A percentile compares a stretch with the other conserved stretches of the same genome.
phyloP scores from a whole-genome alignment of 345 rosid species.

The Hibiscus syriacus region DNA sequence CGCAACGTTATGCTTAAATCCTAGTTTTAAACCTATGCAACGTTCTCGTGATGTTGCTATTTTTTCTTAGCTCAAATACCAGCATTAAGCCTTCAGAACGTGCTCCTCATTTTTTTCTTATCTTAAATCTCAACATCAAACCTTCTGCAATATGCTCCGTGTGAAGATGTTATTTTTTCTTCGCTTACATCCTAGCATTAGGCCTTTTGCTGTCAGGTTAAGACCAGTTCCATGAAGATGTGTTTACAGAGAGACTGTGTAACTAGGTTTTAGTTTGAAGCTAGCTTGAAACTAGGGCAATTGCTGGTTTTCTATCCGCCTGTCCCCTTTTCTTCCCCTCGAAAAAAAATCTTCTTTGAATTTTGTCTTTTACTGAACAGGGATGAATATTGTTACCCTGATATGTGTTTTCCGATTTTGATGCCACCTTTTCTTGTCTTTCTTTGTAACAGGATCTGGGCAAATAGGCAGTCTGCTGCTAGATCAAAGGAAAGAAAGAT shows the following conservation, averaged over 20 bases:
- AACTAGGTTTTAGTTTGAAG: neutral
- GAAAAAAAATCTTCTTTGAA: neutral
- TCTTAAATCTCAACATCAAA: neutral
- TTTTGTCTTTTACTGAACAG: neutral
- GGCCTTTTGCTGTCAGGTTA: neutral
- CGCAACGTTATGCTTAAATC: neutral
- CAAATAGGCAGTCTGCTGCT: slow-evolving; percentile 96
- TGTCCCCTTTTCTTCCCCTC: neutral
- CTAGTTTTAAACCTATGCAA: neutral
- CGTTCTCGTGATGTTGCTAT: neutral
- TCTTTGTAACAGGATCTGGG: slow-evolving; percentile 65
- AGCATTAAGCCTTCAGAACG: neutral
- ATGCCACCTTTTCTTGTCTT: neutral
- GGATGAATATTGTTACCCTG: neutral
- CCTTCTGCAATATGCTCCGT: neutral
- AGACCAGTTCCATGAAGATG: neutral
- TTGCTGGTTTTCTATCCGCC: neutral
- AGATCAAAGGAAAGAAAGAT: slow-evolving; percentile 95
- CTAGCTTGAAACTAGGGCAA: neutral
- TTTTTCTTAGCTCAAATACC: neutral
- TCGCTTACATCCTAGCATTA: neutral
- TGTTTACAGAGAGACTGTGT: neutral
- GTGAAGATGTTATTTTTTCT: neutral
- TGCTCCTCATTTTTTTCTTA: neutral
- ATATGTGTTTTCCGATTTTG: neutral